Evolutionary conservation across 73 alveolate species (phyloP).

Genomic region (Blepharisma japonicum): DNA sequence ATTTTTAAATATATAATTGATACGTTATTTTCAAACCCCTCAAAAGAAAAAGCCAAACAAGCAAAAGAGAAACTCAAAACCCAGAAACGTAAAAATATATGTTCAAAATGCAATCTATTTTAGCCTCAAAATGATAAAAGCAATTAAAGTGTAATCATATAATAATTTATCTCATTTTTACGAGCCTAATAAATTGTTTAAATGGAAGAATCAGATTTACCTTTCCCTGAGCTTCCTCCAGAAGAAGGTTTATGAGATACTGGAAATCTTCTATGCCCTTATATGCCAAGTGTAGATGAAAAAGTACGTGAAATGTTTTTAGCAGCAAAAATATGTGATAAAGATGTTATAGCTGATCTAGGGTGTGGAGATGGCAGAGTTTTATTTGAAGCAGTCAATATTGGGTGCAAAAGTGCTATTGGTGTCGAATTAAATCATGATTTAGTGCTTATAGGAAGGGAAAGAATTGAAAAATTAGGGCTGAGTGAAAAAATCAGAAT

Average conservation of each 20-base stretch:
- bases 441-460: not conserved
- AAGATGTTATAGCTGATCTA: not conserved
- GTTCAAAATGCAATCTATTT: no score
- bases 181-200: no score
- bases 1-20: no score
- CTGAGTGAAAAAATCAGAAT: not conserved
- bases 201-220: not conserved
- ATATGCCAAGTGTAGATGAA: conserved; percentile 22
- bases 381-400: not conserved
- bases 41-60: no score
- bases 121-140: no score
- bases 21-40: no score
- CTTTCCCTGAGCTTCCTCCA: conserved; percentile 22
- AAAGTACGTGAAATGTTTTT: not conserved
- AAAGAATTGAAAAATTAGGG: not conserved
- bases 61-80: no score
- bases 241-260: conserved; percentile 29
- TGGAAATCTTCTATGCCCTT: conserved; percentile 11
- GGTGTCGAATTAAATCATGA: conserved; percentile 6
- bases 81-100: no score
- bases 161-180: no score
- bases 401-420: not conserved
- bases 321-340: not conserved
- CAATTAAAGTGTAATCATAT: no score
- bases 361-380: conserved; percentile 30